These are phyloP conservation scores for Verbena officinalis DNA, from an alignment of 257 asterid species.

Conservation along the genomic window DNA sequence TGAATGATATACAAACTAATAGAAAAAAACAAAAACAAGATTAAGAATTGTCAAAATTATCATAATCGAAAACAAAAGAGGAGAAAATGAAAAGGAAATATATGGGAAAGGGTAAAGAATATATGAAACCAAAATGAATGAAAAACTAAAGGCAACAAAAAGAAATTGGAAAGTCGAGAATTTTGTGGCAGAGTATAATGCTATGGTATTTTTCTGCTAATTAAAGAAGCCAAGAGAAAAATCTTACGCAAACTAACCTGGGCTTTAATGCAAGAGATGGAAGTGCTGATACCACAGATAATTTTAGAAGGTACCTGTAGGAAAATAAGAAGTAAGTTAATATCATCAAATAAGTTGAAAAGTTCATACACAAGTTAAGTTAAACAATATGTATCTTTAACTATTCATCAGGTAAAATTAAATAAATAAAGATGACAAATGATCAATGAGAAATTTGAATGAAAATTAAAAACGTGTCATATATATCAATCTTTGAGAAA, in stretches of 20 bases:
- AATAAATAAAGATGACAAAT: neutral
- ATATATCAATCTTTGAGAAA: neutral
- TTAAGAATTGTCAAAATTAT: constrained; percentile 2
- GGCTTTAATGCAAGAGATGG: constrained; percentile 55
- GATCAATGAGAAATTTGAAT: neutral
- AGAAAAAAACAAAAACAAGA: neutral
- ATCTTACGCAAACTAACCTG: constrained; percentile 39
- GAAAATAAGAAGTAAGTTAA: neutral
- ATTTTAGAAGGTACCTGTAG: constrained; percentile 67
- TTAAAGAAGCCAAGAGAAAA: neutral
- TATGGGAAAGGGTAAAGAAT: neutral
- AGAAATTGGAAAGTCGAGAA: no score
- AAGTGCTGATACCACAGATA: constrained; percentile 64
- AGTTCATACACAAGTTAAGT: neutral
- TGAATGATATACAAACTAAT: neutral
- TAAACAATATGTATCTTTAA: neutral
- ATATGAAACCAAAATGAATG: neutral
- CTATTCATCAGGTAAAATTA: neutral
- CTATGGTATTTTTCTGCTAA: neutral
- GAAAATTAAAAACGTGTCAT: no score
- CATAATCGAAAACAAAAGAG: neutral
- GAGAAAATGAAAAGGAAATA: neutral
- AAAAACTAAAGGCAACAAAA: neutral
- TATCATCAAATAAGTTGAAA: neutral
- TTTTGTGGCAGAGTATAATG: neutral